Conservation (phyloP, 306 rosid genomes). For the Notholithocarpus densiflorus region DNA sequence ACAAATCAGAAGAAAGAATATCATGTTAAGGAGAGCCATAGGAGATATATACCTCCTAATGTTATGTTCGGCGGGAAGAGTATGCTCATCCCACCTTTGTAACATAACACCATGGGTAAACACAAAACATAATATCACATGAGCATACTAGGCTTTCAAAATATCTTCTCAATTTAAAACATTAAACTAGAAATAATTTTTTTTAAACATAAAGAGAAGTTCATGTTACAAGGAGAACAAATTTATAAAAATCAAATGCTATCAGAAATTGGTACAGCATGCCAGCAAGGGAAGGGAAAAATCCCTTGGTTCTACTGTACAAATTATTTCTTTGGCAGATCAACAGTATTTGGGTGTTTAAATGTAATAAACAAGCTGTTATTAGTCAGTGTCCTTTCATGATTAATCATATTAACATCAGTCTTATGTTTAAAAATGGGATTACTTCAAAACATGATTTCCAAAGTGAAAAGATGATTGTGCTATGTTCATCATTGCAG, state of each 20-base stretch:
- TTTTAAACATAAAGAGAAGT: neutral
- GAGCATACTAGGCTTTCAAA: slow-evolving; percentile 20
- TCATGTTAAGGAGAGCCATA: neutral
- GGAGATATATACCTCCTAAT: slow-evolving; percentile 64
- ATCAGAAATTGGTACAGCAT: neutral
- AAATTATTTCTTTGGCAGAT: neutral
- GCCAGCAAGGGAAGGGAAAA: neutral
- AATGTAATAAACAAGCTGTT: neutral
- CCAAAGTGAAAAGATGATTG: neutral
- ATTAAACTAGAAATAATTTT: neutral
- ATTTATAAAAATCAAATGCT: neutral
- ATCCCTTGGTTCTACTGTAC: neutral
- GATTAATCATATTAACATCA: neutral
- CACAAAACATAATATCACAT: slow-evolving; percentile 18
- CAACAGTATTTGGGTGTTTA: neutral
- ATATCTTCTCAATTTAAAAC: neutral
- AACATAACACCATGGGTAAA: slow-evolving; percentile 61
- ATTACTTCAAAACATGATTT: neutral
- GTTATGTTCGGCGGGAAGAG: slow-evolving; percentile 66
- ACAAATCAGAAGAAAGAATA: slow-evolving; percentile 10
- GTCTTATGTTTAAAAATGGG: neutral
- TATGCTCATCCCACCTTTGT: slow-evolving; percentile 85
- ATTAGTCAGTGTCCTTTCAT: neutral
- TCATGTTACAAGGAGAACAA: neutral
- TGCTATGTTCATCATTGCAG: neutral